phyloP scores from a whole-genome alignment of 495 filamentous ascomycete species.

The Hyphodiscus hymeniophilus region DNA sequence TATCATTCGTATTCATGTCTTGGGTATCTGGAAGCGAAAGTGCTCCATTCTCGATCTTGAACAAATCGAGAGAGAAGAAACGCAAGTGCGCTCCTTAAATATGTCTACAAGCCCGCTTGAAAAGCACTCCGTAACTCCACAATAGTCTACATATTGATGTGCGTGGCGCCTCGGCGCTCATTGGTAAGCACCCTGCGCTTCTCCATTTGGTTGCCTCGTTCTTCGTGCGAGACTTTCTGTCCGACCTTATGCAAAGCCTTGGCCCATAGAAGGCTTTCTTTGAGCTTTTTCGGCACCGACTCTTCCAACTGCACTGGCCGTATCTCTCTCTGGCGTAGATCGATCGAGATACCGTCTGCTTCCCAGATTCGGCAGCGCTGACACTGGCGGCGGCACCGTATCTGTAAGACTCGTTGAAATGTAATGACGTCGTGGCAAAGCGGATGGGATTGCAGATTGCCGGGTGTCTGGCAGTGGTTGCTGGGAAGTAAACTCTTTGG shows the following conservation, averaged over 20 bases:
- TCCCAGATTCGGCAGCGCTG: slow-evolving; percentile 10
- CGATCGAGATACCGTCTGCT: slow-evolving; percentile 40
- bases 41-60: too few species aligned
- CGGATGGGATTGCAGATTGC: slow-evolving; percentile 11
- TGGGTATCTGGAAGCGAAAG: too few species aligned
- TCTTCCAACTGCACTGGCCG: slow-evolving; percentile 28
- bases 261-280: slow-evolving; percentile 20
- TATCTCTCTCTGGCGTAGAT: slow-evolving; percentile 31
- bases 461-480: slow-evolving; percentile 17
- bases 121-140: too few species aligned
- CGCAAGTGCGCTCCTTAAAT: too few species aligned
- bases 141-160: not conserved
- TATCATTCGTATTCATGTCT: too few species aligned
- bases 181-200: slow-evolving; percentile 12
- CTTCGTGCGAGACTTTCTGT: slow-evolving; percentile 16
- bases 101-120: too few species aligned
- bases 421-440: slow-evolving; percentile 21
- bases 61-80: too few species aligned
- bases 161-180: not conserved
- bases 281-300: slow-evolving; percentile 32
- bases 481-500: slow-evolving; percentile 18
- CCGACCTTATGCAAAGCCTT: slow-evolving; percentile 14
- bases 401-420: slow-evolving; percentile 19
- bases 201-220: slow-evolving; percentile 10
- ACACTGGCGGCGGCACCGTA: slow-evolving; percentile 3